A percentile compares a stretch with the other conserved stretches of the same genome.
Evolutionary conservation across 2,329 filamentous ascomycete species (phyloP).

Genomic region (Orbilia brochopaga): DNA sequence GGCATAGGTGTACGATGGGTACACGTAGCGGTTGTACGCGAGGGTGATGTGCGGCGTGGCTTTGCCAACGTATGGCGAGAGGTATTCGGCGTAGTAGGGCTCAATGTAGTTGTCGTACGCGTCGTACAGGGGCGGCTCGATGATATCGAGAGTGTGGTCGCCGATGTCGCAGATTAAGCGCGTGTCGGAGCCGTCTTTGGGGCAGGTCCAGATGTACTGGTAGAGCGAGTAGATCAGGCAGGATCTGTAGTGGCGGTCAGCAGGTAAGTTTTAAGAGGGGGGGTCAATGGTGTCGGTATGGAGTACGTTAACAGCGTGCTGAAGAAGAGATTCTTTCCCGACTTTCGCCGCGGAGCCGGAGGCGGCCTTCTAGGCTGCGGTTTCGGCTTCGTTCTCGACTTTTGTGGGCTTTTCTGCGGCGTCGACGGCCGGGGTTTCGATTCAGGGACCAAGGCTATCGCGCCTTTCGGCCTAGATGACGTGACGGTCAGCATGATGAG

Average conservation of each 20-base stretch:
- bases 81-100: conserved; percentile 79
- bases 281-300: neutral
- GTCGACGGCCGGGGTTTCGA: conserved; percentile 14
- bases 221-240: conserved; percentile 41
- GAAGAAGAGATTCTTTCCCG: conserved; percentile 31
- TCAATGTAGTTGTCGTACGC: conserved; percentile 86
- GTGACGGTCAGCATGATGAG: neutral
- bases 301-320: conserved; percentile 21
- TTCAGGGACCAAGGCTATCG: conserved; percentile 39
- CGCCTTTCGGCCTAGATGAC: conserved; percentile 35
- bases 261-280: neutral
- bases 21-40: conserved; percentile 68
- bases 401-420: conserved; percentile 45
- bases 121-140: conserved; percentile 77
- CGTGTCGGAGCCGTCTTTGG: conserved; percentile 59
- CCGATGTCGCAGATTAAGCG: conserved; percentile 85
- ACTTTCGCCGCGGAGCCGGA: conserved; percentile 28
- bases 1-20: conserved; percentile 56
- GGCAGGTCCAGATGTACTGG: conserved; percentile 51
- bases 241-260: conserved; percentile 17
- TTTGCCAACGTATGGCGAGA: conserved; percentile 64
- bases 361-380: conserved; percentile 44
- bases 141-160: conserved; percentile 67
- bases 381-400: conserved; percentile 55
- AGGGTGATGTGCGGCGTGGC: conserved; percentile 70